These are phyloP conservation scores for Sungouiozyma ichnusensis DNA, from an alignment of 805 yeast genomes.

Conservation along the genomic window DNA sequence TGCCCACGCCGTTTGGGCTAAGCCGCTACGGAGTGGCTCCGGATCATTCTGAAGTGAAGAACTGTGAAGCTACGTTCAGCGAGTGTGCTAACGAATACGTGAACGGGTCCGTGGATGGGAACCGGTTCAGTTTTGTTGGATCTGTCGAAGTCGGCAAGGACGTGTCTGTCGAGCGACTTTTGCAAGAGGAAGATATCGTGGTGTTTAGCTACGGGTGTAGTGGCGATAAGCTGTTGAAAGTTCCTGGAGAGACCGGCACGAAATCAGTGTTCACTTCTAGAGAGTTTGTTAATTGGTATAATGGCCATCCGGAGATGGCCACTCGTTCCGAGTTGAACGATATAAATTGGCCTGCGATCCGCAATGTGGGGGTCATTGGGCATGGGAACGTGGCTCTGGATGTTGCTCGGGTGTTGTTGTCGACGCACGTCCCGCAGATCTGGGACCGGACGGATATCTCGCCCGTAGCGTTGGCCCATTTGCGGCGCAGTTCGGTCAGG, in stretches of 20 bases:
- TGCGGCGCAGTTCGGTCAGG: constrained; percentile 45
- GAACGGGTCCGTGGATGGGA: constrained; percentile 14
- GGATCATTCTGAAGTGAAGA: constrained; percentile 94
- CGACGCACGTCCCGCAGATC: constrained; percentile 36
- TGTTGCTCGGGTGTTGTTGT: constrained; percentile 68
- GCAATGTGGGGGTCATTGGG: constrained; percentile 74
- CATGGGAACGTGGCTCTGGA: constrained; percentile 96
- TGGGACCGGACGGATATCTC: constrained; percentile 71
- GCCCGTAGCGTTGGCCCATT: constrained; percentile 42
- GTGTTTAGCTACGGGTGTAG: constrained; percentile 79
- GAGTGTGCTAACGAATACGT: constrained; percentile 31
- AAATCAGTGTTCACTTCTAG: constrained; percentile 72
- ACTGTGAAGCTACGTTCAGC: constrained; percentile 59
- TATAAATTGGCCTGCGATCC: constrained; percentile 52
- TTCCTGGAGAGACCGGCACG: constrained; percentile 47
- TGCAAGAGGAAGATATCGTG: constrained; percentile 55
- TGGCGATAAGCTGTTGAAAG: constrained; percentile 38
- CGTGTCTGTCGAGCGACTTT: constrained; percentile 39
- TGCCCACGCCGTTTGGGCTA: constrained; percentile 87
- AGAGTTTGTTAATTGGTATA: constrained; percentile 92
- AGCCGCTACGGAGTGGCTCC: constrained; percentile 97
- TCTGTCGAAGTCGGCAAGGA: constrained; percentile 61
- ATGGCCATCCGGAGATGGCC: constrained; percentile 61
- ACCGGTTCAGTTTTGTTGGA: constrained; percentile 52
- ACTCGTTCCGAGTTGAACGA: constrained; percentile 28